phyloP scores from a whole-genome alignment of 331 rosid species.

The Spiraea crenata region DNA sequence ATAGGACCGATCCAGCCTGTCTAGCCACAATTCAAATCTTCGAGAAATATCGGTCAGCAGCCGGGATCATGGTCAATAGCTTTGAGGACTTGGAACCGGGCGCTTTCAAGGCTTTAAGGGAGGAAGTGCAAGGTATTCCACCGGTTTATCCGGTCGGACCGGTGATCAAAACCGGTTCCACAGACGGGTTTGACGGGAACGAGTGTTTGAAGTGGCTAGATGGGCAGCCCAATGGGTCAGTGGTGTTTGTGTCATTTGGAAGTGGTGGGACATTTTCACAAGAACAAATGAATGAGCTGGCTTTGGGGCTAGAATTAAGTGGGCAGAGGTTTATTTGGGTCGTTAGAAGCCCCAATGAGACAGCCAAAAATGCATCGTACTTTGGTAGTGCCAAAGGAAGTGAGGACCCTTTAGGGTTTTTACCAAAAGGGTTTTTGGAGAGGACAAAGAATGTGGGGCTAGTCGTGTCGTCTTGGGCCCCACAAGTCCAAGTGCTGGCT shows the following conservation, averaged over 20 bases:
- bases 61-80: conserved; percentile 42
- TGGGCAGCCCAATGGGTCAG: conserved; percentile 24
- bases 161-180: neutral
- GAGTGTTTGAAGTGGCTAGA: conserved; percentile 30
- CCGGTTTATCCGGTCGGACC: conserved; percentile 30
- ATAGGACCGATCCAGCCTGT: conserved; percentile 25
- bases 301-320: conserved; percentile 15
- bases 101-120: conserved; percentile 19
- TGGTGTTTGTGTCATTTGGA: conserved; percentile 28
- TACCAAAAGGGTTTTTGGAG: conserved; percentile 33
- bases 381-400: neutral
- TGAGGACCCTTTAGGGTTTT: neutral
- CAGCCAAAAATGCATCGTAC: neutral
- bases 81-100: conserved; percentile 32
- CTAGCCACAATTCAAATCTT: neutral
- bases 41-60: conserved; percentile 2
- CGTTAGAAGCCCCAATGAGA: conserved; percentile 3
- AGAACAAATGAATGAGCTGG: conserved; percentile 20
- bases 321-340: conserved; percentile 19
- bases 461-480: conserved; percentile 37
- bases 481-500: conserved; percentile 17
- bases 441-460: conserved; percentile 27
- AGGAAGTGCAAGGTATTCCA: conserved; percentile 10
- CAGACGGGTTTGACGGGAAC: neutral
- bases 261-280: conserved; percentile 30